These are phyloP conservation scores for Salix viminalis DNA, from an alignment of 345 rosid species.

Conservation along the genomic window DNA sequence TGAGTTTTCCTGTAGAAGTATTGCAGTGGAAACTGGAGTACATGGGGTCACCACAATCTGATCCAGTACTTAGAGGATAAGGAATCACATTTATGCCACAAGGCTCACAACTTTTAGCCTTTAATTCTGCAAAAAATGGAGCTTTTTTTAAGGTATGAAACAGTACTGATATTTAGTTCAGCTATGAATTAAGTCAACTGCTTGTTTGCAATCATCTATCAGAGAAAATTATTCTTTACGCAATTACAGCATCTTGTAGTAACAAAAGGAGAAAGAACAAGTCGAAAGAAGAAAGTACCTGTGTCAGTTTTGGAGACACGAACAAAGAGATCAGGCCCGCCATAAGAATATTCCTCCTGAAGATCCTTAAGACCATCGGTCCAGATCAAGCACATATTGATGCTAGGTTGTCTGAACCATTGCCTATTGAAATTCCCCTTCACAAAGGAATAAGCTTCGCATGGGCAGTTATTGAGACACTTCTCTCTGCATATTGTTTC, in stretches of 20 bases:
- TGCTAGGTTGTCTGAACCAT: not conserved
- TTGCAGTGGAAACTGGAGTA: constrained; percentile 52
- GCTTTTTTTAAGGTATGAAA: too few relatives aligned
- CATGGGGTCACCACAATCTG: constrained; percentile 53
- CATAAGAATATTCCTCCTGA: constrained; percentile 39
- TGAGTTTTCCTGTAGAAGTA: constrained; percentile 39
- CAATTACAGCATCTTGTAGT: too few relatives aligned
- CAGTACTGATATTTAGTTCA: not conserved
- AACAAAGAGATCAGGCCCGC: not conserved
- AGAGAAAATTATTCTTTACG: not conserved
- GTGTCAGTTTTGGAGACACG: too few relatives aligned
- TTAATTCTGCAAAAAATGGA: constrained; percentile 37
- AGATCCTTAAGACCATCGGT: constrained; percentile 43
- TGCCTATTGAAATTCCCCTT: not conserved
- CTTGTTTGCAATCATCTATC: not conserved
- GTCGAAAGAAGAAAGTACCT: too few relatives aligned
- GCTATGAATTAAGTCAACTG: not conserved
- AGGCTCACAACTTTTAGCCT: constrained; percentile 36
- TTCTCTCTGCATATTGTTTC: not conserved
- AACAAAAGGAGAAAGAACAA: too few relatives aligned
- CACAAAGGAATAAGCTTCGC: constrained; percentile 29
- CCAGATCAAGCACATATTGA: constrained; percentile 55
- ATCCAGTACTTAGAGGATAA: constrained; percentile 47
- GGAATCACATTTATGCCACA: constrained; percentile 54
- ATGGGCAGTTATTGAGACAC: constrained; percentile 3